These are phyloP conservation scores for Colletotrichum sansevieriae DNA, from an alignment of 2,329 filamentous ascomycete species.

Conservation along the genomic window DNA sequence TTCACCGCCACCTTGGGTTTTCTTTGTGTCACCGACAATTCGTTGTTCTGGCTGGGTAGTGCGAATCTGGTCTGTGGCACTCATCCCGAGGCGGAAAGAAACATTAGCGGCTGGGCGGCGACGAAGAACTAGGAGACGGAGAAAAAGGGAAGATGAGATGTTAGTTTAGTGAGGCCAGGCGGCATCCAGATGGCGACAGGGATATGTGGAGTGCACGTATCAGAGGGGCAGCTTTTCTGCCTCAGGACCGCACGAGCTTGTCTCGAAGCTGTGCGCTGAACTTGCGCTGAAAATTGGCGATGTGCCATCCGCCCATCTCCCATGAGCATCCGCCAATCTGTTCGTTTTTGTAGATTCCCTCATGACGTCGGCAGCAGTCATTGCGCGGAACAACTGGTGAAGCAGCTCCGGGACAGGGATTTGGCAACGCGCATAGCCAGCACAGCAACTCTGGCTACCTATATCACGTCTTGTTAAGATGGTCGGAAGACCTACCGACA, in stretches of 20 bases:
- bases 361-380: conserved; percentile 41
- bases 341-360: conserved; percentile 30
- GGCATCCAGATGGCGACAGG: background rate
- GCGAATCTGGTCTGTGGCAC: conserved; percentile 24
- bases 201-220: conserved; percentile 29
- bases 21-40: conserved; percentile 42
- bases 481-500: conserved; percentile 30
- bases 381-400: conserved; percentile 30
- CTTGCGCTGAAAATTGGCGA: background rate
- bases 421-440: conserved; percentile 34
- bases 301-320: conserved; percentile 19
- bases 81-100: conserved; percentile 20
- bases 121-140: too few species aligned
- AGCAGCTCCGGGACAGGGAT: conserved; percentile 35
- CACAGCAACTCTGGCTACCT: conserved; percentile 36
- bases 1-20: conserved; percentile 44
- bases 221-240: conserved; percentile 35
- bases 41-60: conserved; percentile 25
- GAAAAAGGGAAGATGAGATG: conserved; percentile 4
- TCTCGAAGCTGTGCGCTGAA: too few species aligned
- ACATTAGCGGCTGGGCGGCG: background rate
- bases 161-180: conserved; percentile 1
- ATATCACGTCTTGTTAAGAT: conserved; percentile 28
- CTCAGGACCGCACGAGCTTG: too few species aligned
- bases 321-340: conserved; percentile 12